These are phyloP conservation scores for Peltaster fructicola DNA, from an alignment of 2,329 filamentous ascomycete genomes.

Conservation along the genomic window DNA sequence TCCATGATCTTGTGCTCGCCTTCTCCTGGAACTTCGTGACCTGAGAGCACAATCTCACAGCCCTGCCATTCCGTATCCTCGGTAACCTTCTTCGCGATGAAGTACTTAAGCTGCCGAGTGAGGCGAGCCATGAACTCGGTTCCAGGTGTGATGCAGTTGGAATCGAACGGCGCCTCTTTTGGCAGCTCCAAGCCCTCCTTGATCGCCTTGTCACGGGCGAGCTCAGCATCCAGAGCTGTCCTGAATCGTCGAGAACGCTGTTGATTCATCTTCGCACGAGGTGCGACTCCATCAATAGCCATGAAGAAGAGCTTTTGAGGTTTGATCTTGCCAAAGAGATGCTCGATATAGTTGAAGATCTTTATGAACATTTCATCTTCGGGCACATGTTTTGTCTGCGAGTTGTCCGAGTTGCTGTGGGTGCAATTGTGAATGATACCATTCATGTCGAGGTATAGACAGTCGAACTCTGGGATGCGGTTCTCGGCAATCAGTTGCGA, in stretches of 20 bases:
- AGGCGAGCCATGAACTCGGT: slow-evolving; percentile 97
- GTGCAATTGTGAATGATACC: slow-evolving; percentile 99
- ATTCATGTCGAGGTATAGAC: slow-evolving; percentile 96
- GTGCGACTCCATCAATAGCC: slow-evolving; percentile 95
- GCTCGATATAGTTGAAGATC: slow-evolving; percentile 99
- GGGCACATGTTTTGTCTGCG: slow-evolving; percentile 76
- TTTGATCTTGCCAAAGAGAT: slow-evolving; percentile 96
- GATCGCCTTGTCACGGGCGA: slow-evolving; percentile 81
- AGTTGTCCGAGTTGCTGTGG: slow-evolving; percentile 87
- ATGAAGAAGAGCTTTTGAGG: slow-evolving; percentile 98
- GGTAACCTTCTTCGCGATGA: slow-evolving; percentile 95
- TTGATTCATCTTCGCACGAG: slow-evolving; percentile 98
- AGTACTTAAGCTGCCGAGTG: slow-evolving; percentile 87
- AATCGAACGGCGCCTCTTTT: slow-evolving; percentile 90
- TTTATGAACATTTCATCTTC: slow-evolving; percentile 99
- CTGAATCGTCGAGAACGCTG: slow-evolving; percentile 89
- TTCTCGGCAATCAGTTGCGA: slow-evolving; percentile 98
- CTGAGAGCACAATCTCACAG: slow-evolving; percentile 87
- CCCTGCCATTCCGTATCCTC: slow-evolving; percentile 97
- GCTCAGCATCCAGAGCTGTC: slow-evolving; percentile 79
- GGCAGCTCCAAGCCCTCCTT: slow-evolving; percentile 79
- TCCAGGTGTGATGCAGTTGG: slow-evolving; percentile 95
- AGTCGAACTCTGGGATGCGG: slow-evolving; percentile 96
- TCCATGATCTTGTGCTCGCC: slow-evolving; percentile 99
- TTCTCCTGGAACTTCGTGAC: slow-evolving; percentile 94